A percentile compares a stretch with the other conserved stretches of the same genome.
These are phyloP conservation scores for Claviceps sp. DNA, from an alignment of 2,329 filamentous ascomycete species.

Conservation along the genomic window DNA sequence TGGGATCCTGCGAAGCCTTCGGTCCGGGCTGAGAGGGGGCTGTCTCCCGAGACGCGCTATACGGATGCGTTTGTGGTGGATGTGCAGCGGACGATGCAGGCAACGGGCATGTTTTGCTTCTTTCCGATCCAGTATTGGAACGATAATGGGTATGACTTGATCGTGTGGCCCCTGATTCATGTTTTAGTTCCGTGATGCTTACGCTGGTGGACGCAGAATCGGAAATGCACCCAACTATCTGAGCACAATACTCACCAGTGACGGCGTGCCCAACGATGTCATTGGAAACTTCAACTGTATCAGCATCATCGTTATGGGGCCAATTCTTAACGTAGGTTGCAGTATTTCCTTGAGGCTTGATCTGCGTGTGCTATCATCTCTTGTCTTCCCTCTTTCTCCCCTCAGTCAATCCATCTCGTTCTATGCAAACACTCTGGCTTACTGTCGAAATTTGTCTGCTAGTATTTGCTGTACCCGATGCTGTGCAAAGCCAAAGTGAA, in stretches of 20 bases:
- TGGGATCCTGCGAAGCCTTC: conserved; percentile 48
- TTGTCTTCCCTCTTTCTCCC: neutral
- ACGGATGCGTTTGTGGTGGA: conserved; percentile 56
- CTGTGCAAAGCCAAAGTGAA: conserved; percentile 36
- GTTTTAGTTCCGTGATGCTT: neutral
- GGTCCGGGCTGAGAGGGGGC: conserved; percentile 27
- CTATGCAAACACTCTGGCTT: no score
- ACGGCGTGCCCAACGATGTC: conserved; percentile 46
- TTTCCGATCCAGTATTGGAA: conserved; percentile 27
- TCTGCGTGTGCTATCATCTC: no score
- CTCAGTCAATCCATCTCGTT: neutral
- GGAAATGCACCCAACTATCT: conserved; percentile 23
- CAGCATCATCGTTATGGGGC: conserved; percentile 36
- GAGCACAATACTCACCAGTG: conserved; percentile 28
- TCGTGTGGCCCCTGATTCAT: neutral
- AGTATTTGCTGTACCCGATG: conserved; percentile 37
- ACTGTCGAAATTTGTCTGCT: no score
- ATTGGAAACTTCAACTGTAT: conserved; percentile 46
- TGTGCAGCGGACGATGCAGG: conserved; percentile 36
- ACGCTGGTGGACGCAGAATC: conserved; percentile 12
- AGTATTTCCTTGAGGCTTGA: no score
- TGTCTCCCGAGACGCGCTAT: conserved; percentile 38
- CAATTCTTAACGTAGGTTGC: conserved; percentile 12
- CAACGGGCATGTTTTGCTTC: conserved; percentile 28
- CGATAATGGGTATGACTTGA: conserved; percentile 17